A percentile compares a stretch with the other conserved stretches of the same genome.
Conservation (phyloP, 257 asterid species). For the Knoxia roxburghii region DNA sequence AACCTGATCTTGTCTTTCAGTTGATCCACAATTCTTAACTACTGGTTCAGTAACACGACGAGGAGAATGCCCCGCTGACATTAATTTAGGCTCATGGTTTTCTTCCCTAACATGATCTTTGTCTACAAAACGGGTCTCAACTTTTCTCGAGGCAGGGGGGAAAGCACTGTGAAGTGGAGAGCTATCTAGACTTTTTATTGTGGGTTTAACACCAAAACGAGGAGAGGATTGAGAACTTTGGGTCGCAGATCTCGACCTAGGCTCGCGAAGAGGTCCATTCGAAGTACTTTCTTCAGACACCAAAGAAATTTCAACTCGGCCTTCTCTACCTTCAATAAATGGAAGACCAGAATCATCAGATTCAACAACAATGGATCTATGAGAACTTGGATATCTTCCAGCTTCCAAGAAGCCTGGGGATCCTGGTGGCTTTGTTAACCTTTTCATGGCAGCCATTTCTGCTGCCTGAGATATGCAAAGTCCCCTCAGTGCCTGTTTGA, state of each 20-base stretch:
- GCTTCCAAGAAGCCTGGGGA: constrained; percentile 71
- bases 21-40: constrained; percentile 16
- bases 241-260: constrained; percentile 28
- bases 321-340: constrained; percentile 18
- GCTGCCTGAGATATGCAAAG: constrained; percentile 95
- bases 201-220: constrained; percentile 17
- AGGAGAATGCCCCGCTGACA: constrained; percentile 26
- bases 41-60: constrained; percentile 6
- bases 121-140: constrained; percentile 6
- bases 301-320: constrained; percentile 29
- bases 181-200: constrained; percentile 16
- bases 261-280: constrained; percentile 29
- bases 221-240: constrained; percentile 39
- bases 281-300: constrained; percentile 48
- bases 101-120: constrained; percentile 13
- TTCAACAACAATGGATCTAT: constrained; percentile 43
- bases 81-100: constrained; percentile 21
- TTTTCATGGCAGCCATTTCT: constrained; percentile 74
- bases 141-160: constrained; percentile 16
- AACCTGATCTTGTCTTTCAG: constrained; percentile 17
- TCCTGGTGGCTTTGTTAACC: constrained; percentile 56
- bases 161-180: constrained; percentile 20
- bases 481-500: constrained; percentile 92
- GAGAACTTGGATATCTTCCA: constrained; percentile 37
- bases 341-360: constrained; percentile 37